Percentiles rank a stretch among this genome's conserved stretches.
Conservation (phyloP, 768 basidiomycete species). For the Collybia nuda region DNA sequence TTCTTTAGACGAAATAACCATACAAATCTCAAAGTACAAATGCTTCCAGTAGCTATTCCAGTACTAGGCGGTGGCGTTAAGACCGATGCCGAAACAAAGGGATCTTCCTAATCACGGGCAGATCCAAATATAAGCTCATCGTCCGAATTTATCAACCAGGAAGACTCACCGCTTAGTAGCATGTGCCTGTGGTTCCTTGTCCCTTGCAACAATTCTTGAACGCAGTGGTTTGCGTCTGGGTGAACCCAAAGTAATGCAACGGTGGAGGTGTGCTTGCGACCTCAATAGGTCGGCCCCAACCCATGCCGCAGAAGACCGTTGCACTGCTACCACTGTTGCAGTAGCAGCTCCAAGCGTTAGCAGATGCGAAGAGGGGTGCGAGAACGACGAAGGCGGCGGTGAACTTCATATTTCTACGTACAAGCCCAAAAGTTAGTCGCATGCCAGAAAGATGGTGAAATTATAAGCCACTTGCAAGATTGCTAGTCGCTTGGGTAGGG, state of each 20-base stretch:
- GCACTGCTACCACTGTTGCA: background rate
- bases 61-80: too few species aligned
- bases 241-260: background rate
- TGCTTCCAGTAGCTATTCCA: too few species aligned
- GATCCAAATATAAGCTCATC: too few species aligned
- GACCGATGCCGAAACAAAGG: too few species aligned
- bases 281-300: background rate
- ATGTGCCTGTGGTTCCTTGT: background rate
- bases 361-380: background rate
- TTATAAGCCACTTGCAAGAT: background rate
- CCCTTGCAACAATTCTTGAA: background rate
- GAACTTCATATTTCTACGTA: background rate
- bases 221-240: background rate
- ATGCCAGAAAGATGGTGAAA: background rate
- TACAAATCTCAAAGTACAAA: too few species aligned
- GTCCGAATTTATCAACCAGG: too few species aligned
- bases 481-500: too few species aligned
- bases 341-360: background rate
- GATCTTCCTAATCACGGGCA: too few species aligned
- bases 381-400: background rate
- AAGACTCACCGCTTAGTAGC: background rate
- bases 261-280: background rate
- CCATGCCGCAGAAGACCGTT: background rate
- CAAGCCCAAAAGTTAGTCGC: background rate
- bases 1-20: too few species aligned